phyloP scores from a whole-genome alignment of 2,329 filamentous ascomycete genomes.

The Lachnellula arida region DNA sequence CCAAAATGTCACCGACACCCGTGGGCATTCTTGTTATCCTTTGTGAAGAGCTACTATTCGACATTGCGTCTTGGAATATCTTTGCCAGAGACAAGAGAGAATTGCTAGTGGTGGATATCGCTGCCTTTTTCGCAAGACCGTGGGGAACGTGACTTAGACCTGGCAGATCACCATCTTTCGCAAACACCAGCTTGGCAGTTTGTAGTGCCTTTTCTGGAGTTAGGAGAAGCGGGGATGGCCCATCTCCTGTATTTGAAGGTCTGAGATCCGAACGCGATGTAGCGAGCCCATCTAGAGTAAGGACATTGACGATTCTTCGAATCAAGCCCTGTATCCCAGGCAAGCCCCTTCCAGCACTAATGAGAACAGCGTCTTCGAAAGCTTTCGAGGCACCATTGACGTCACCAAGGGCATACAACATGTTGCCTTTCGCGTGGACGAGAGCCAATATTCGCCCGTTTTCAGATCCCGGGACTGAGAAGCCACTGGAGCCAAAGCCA shows the following conservation, averaged over 20 bases:
- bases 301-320: constrained; percentile 65
- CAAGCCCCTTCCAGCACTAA: constrained; percentile 70
- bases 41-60: constrained; percentile 46
- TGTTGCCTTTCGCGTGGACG: constrained; percentile 96
- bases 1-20: constrained; percentile 86
- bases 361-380: constrained; percentile 91
- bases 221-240: constrained; percentile 60
- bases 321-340: constrained; percentile 75
- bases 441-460: constrained; percentile 92
- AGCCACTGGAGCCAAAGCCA: constrained; percentile 74
- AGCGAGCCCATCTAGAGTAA: constrained; percentile 47
- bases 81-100: constrained; percentile 91
- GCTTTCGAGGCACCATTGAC: constrained; percentile 75
- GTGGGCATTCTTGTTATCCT: constrained; percentile 57
- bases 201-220: constrained; percentile 78
- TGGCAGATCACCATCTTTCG: constrained; percentile 68
- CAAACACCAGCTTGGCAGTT: constrained; percentile 80
- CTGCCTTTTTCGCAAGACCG: constrained; percentile 68
- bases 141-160: constrained; percentile 71
- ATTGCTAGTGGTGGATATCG: constrained; percentile 91
- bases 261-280: constrained; percentile 29
- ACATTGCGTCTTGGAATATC: constrained; percentile 95
- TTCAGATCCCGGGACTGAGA: constrained; percentile 76
- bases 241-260: constrained; percentile 6
- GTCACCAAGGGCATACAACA: constrained; percentile 87